A percentile compares a stretch with the other conserved stretches of the same genome.
These are phyloP conservation scores for Helicocarpus griseus DNA, from an alignment of 2,329 filamentous ascomycete species.

Conservation along the genomic window DNA sequence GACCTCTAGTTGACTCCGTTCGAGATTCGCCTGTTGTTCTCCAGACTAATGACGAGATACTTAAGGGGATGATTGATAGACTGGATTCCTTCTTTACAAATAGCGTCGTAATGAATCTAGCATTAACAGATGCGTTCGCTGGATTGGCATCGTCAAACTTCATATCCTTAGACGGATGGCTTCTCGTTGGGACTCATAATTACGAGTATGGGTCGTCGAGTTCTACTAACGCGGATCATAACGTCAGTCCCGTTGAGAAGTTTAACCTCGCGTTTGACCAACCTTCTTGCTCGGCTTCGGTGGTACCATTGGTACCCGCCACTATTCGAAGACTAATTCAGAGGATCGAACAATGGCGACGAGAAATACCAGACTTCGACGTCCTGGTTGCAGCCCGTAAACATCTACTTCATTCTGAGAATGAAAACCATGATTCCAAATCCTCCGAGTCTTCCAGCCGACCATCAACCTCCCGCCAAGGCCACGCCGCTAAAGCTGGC, in stretches of 20 bases:
- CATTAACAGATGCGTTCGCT: constrained; percentile 72
- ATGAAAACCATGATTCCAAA: constrained; percentile 10
- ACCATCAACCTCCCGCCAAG: constrained; percentile 10
- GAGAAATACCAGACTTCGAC: constrained; percentile 61
- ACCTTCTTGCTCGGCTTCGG: constrained; percentile 39
- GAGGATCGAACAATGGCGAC: constrained; percentile 53
- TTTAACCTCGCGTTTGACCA: constrained; percentile 31
- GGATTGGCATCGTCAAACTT: constrained; percentile 77
- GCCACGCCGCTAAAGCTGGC: neutral
- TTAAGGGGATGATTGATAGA: constrained; percentile 45
- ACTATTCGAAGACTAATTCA: constrained; percentile 52
- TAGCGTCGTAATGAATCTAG: constrained; percentile 81
- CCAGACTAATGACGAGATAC: constrained; percentile 51
- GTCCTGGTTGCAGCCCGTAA: constrained; percentile 55
- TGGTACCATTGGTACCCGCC: constrained; percentile 39
- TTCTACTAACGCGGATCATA: constrained; percentile 14
- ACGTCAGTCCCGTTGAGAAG: constrained; percentile 22
- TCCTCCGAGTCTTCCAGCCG: neutral
- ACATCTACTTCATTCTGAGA: constrained; percentile 27
- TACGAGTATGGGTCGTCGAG: constrained; percentile 41
- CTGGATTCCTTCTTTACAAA: constrained; percentile 80
- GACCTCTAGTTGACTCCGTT: constrained; percentile 28
- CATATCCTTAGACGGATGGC: constrained; percentile 82
- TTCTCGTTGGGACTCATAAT: constrained; percentile 61
- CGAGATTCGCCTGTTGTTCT: constrained; percentile 57